Evolutionary conservation across 2,329 filamentous ascomycete species (phyloP).

Genomic region (Ophiosphaerella herpotricha): DNA sequence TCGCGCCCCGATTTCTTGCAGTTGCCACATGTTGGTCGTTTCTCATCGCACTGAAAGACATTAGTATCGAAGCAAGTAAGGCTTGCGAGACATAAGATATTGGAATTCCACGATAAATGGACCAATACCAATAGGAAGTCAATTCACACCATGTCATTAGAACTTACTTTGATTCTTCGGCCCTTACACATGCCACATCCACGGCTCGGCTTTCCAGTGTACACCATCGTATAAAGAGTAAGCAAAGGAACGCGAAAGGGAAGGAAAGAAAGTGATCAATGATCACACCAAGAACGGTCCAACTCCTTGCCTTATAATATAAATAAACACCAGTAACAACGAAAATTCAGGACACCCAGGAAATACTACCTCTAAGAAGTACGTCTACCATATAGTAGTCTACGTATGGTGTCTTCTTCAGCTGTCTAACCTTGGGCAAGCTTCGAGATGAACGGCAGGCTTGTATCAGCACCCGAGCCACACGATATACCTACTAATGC

Average conservation of each 20-base stretch:
- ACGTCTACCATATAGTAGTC: constrained; percentile 29
- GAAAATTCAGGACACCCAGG: constrained; percentile 8
- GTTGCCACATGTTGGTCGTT: constrained; percentile 42
- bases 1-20: constrained; percentile 39
- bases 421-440: constrained; percentile 12
- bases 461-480: constrained; percentile 12
- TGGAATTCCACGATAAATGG: constrained; percentile 1
- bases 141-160: background rate
- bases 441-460: constrained; percentile 8
- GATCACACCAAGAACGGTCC: constrained; percentile 1
- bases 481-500: constrained; percentile 6
- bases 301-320: constrained; percentile 3
- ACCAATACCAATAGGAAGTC: background rate
- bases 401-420: constrained; percentile 16
- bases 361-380: constrained; percentile 32
- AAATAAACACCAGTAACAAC: constrained; percentile 9
- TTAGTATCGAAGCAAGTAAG: constrained; percentile 6
- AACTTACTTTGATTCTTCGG: constrained; percentile 71
- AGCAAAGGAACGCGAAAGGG: constrained; percentile 16
- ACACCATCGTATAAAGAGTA: constrained; percentile 39
- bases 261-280: constrained; percentile 7
- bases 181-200: constrained; percentile 77
- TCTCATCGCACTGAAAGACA: constrained; percentile 40
- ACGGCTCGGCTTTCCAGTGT: constrained; percentile 48
- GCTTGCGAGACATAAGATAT: constrained; percentile 2